Evolutionary conservation across 108 stramenopile species (phyloP), one percentile per base, ranked within the genome.

Genomic region (Nitzschia putrida): DNA sequence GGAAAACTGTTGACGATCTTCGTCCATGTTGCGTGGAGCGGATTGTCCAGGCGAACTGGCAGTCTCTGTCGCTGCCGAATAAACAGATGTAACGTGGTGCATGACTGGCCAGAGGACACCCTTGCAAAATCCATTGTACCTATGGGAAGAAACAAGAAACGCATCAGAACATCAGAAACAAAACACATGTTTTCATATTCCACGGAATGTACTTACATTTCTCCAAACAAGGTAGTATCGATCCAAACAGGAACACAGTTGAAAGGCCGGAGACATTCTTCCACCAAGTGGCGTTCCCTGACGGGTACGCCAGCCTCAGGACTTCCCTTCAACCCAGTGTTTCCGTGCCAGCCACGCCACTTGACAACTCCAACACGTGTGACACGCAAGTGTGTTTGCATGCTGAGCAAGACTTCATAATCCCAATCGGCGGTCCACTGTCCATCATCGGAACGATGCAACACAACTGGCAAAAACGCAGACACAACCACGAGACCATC

Each of bases 121-220:
- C 77, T 98, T 97, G 78, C 98, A 99, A 78, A 93, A 97, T 18
- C 97, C 95, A 64, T 95, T 85, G 83, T 99, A 99, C 88, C 88
- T 89, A 44, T 18, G 5, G 40, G 34, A 20, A 37, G n/a, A 38
- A 24, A 23, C 0, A 14, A 37, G 12, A 25, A 42, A 21, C 59
- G 43, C 47, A 49, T 49, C 47, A 16, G 18, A 49, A 18, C 6
- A 18, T 2, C 1, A 6, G 47, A 5, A 5, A 3, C 3, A 3
- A 49, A 1, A 49, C 2, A 40, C 25, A 22, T 18, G 14, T 2
- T 18, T 16, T 18, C 14, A 2, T 6, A 18, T 3, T 16, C n/a
- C 47, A 49, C 14, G 18, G 20, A 57, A 40, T 49, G 18, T n/a
- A 78, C 89, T 85, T 76, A 90, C 89, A 93, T 90, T 68, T 93